Conservation (phyloP, 2,329 filamentous ascomycete species). For the Arachnopeziza araneosa region DNA sequence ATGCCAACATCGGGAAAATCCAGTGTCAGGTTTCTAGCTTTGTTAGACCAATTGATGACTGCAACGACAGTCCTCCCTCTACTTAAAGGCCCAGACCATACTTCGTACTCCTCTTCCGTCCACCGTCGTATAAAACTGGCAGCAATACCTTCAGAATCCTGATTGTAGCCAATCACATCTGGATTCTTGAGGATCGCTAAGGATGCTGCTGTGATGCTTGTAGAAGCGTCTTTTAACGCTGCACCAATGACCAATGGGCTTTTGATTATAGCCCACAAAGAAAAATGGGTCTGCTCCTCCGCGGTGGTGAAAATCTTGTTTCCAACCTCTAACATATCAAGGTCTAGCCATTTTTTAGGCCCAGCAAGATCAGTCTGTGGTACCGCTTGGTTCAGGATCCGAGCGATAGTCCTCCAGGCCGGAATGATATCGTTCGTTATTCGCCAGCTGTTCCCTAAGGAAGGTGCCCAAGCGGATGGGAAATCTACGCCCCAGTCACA, state of each 20-base stretch:
- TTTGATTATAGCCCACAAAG: slow-evolving; percentile 37
- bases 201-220: slow-evolving; percentile 10
- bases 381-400: slow-evolving; percentile 38
- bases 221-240: slow-evolving; percentile 19
- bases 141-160: slow-evolving; percentile 21
- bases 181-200: slow-evolving; percentile 19
- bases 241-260: slow-evolving; percentile 24
- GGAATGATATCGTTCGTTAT: slow-evolving; percentile 39
- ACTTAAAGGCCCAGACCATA: slow-evolving; percentile 24
- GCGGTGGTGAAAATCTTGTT: slow-evolving; percentile 32
- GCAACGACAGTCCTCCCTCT: slow-evolving; percentile 20
- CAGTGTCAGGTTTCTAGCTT: slow-evolving; percentile 15
- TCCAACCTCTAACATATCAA: slow-evolving; percentile 39
- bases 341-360: slow-evolving; percentile 36
- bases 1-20: slow-evolving; percentile 23
- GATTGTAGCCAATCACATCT: slow-evolving; percentile 24
- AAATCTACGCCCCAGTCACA: slow-evolving; percentile 40
- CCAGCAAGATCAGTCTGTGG: slow-evolving; percentile 34
- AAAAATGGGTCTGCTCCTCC: slow-evolving; percentile 39
- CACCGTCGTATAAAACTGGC: slow-evolving; percentile 22
- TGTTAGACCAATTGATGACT: slow-evolving; percentile 19
- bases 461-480: slow-evolving; percentile 35
- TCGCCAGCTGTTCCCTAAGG: slow-evolving; percentile 35
- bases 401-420: slow-evolving; percentile 33
- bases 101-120: slow-evolving; percentile 24